Conservation (phyloP, 2,329 filamentous ascomycete species). For the Fusarium longipes region DNA sequence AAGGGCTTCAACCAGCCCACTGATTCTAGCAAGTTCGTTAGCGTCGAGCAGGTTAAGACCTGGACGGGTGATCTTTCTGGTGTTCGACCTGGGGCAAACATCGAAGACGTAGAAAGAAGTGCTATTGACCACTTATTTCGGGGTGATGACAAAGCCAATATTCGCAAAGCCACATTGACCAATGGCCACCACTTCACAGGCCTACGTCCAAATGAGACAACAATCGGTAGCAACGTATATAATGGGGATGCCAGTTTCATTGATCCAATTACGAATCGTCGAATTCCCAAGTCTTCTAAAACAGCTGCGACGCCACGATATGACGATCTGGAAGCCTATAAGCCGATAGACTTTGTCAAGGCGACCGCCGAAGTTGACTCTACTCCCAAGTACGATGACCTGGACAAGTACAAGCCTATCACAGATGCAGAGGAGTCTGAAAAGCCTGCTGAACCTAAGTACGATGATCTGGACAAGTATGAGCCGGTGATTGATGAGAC, state of each 20-base stretch:
- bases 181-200: conserved; percentile 51
- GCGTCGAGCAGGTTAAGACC: conserved; percentile 51
- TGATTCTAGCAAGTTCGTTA: conserved; percentile 51
- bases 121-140: conserved; percentile 59
- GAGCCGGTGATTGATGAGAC: conserved; percentile 49
- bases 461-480: conserved; percentile 53
- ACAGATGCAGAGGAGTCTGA: conserved; percentile 41
- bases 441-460: conserved; percentile 36
- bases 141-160: conserved; percentile 45
- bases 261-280: conserved; percentile 70
- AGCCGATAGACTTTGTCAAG: conserved; percentile 46
- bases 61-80: conserved; percentile 54
- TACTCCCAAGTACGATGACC: conserved; percentile 50
- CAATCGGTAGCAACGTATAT: conserved; percentile 34
- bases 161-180: conserved; percentile 49
- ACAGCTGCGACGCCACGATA: conserved; percentile 42
- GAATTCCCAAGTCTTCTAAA: conserved; percentile 50
- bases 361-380: conserved; percentile 33
- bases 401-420: conserved; percentile 53
- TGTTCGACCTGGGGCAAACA: conserved; percentile 55
- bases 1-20: conserved; percentile 52
- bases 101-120: conserved; percentile 59
- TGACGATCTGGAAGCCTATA: conserved; percentile 52
- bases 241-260: conserved; percentile 51
- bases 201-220: conserved; percentile 33